These are phyloP conservation scores for Neoboletus brunneissimus DNA, from an alignment of 768 basidiomycete species.

Conservation along the genomic window DNA sequence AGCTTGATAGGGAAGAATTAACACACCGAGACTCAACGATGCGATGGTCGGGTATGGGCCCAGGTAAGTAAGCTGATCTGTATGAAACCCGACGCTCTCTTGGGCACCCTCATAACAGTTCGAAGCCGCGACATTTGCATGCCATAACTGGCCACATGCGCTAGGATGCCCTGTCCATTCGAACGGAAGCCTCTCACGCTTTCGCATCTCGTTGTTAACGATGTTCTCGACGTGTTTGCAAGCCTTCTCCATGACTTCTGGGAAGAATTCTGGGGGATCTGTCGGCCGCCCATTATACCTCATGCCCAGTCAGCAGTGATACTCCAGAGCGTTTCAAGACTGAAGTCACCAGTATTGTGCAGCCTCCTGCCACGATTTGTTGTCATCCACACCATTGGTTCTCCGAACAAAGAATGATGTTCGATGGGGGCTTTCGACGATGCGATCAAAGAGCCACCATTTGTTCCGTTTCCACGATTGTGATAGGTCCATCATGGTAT, in stretches of 20 bases:
- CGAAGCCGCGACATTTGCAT: constrained; percentile 81
- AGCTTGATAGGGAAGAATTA: background rate
- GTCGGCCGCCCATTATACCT: constrained; percentile 81
- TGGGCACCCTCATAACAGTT: constrained; percentile 83
- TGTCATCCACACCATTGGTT: constrained; percentile 41
- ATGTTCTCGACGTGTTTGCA: constrained; percentile 65
- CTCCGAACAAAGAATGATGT: constrained; percentile 72
- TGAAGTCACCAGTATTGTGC: constrained; percentile 67
- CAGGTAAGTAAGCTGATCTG: constrained; percentile 76
- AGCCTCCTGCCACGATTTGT: constrained; percentile 63
- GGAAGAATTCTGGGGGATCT: constrained; percentile 55
- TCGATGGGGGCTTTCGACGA: constrained; percentile 84
- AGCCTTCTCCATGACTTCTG: constrained; percentile 73
- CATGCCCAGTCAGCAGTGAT: constrained; percentile 8
- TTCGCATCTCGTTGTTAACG: constrained; percentile 69
- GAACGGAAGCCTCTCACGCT: constrained; percentile 55
- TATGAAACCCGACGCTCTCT: constrained; percentile 80
- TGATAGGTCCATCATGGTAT: constrained; percentile 64
- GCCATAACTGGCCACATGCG: constrained; percentile 45
- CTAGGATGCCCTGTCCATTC: constrained; percentile 56
- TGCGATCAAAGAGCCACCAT: constrained; percentile 81
- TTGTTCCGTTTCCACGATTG: constrained; percentile 66
- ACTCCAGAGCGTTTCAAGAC: background rate
- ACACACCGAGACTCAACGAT: constrained; percentile 72
- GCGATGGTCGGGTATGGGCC: constrained; percentile 87